phyloP scores from a whole-genome alignment of 2,329 filamentous ascomycete genomes.

The Emydomyces testavorans region DNA sequence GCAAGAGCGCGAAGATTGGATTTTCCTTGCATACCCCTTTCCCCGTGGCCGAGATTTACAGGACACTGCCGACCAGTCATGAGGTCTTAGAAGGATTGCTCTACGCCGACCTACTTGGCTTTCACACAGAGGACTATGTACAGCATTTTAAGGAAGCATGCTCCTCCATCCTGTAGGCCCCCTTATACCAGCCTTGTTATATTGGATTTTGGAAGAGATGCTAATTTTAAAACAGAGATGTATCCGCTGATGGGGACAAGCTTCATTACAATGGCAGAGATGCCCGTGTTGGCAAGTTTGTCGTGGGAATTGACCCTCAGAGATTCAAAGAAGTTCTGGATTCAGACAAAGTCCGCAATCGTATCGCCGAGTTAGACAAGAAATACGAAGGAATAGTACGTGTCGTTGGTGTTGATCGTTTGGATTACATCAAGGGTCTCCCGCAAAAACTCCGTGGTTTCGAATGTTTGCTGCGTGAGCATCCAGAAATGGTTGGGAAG shows the following conservation, averaged over 20 bases:
- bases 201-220: conserved; percentile 40
- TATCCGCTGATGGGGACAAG: conserved; percentile 66
- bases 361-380: conserved; percentile 57
- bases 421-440: conserved; percentile 85
- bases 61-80: conserved; percentile 76
- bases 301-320: conserved; percentile 88
- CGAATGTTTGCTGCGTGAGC: conserved; percentile 77
- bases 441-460: conserved; percentile 91
- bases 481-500: conserved; percentile 82
- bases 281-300: conserved; percentile 78
- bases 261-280: conserved; percentile 75
- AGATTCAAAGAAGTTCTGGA: conserved; percentile 72
- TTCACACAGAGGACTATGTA: conserved; percentile 91
- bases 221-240: conserved; percentile 64
- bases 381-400: conserved; percentile 81
- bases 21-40: conserved; percentile 94
- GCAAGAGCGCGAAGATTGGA: conserved; percentile 69
- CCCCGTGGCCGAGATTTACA: conserved; percentile 87
- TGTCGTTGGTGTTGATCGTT: conserved; percentile 81
- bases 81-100: conserved; percentile 82
- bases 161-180: conserved; percentile 61
- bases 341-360: conserved; percentile 57
- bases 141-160: conserved; percentile 91
- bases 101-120: conserved; percentile 83
- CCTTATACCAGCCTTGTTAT: neutral